Percentiles rank a stretch among this genome's conserved stretches.
phyloP scores from a whole-genome alignment of 164 flowering plant species.

The Liquidambar formosana region DNA sequence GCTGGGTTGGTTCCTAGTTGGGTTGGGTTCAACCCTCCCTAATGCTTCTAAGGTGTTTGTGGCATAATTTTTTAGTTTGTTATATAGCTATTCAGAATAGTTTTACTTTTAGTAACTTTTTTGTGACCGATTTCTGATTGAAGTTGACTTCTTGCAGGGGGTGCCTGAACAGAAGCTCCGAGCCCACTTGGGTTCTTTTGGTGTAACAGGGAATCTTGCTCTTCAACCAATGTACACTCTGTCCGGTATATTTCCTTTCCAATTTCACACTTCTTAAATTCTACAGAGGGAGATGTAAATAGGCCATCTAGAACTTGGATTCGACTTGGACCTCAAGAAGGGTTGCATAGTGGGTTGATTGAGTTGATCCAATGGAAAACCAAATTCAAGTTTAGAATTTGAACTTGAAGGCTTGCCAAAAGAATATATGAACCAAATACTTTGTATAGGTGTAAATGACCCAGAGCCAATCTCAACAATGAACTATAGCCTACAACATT shows the following conservation, averaged over 20 bases:
- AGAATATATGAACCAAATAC: neutral
- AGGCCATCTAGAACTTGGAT: neutral
- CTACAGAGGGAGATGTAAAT: neutral
- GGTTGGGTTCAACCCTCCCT: no score
- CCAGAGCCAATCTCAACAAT: neutral
- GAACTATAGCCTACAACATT: neutral
- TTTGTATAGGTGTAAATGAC: neutral
- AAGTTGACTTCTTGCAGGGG: constrained; percentile 54
- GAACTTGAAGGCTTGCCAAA: neutral
- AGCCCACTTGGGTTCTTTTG: constrained; percentile 94
- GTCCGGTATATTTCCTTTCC: constrained; percentile 63
- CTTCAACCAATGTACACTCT: constrained; percentile 99
- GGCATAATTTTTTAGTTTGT: no score
- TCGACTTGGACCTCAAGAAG: neutral
- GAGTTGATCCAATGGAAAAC: neutral
- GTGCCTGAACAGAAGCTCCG: constrained; percentile 98
- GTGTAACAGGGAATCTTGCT: constrained; percentile 98
- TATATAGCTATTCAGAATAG: no score
- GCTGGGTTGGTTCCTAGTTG: no score
- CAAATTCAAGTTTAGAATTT: neutral
- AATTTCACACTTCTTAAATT: neutral
- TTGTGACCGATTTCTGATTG: neutral
- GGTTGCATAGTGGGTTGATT: neutral
- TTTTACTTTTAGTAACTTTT: no score
- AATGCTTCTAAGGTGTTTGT: no score